Percentiles rank a stretch among this genome's conserved stretches.
These are phyloP conservation scores for Eucalyptus fibrosa DNA, from an alignment of 345 rosid species.

Conservation along the genomic window DNA sequence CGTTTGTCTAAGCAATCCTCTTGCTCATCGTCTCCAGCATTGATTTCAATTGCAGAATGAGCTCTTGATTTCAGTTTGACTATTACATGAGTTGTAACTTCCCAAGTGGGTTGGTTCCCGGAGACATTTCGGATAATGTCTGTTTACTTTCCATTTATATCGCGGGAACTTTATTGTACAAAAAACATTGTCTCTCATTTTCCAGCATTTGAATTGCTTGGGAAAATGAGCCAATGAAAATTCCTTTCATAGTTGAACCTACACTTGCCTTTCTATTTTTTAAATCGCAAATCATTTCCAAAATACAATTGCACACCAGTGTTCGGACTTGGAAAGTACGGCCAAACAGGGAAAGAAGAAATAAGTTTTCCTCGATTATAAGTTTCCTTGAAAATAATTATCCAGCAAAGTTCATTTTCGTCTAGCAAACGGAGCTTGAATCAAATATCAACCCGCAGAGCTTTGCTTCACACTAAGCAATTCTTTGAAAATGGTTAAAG, in stretches of 20 bases:
- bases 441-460: not conserved
- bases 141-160: not conserved
- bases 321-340: not conserved
- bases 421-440: not conserved
- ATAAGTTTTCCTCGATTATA: not conserved
- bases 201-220: not conserved
- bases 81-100: not conserved
- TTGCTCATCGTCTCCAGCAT: not conserved
- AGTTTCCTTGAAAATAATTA: not conserved
- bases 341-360: not conserved
- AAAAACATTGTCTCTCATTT: not conserved
- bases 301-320: not conserved
- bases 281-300: not conserved
- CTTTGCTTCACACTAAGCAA: not conserved
- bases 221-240: not conserved
- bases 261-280: not conserved
- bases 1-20: not conserved
- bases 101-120: not conserved
- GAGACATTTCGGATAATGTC: not conserved
- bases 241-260: not conserved
- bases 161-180: fast-evolving
- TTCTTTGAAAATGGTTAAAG: not conserved
- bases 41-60: not conserved
- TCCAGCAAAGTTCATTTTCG: not conserved
- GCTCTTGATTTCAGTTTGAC: not conserved